These are phyloP conservation scores for Sequoia sempervirens DNA, from an alignment of 75 land plant genomes.

Conservation along the genomic window DNA sequence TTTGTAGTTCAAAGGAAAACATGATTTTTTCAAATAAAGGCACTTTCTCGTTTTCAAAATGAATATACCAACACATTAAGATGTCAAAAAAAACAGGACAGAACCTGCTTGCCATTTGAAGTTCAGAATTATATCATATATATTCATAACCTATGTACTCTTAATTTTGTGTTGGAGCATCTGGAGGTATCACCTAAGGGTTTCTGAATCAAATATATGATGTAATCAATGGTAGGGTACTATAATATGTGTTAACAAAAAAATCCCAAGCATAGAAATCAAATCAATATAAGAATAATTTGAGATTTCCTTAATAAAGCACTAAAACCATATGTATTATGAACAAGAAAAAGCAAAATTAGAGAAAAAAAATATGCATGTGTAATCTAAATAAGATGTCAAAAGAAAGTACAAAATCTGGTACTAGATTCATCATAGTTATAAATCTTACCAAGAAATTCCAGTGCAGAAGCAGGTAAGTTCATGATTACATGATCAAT, in stretches of 20 bases:
- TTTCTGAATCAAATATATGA: neutral
- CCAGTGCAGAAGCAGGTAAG: slow-evolving; percentile 92
- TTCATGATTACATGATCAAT: slow-evolving; percentile 97
- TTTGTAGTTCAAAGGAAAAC: too few relatives aligned
- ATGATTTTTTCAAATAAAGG: too few relatives aligned
- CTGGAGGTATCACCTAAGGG: neutral
- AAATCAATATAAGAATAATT: neutral
- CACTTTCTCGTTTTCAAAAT: too few relatives aligned
- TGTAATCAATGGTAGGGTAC: neutral
- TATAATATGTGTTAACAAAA: neutral
- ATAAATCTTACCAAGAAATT: slow-evolving; percentile 69
- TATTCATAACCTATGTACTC: neutral
- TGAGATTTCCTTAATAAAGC: neutral
- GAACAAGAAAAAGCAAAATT: neutral
- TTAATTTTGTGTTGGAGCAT: neutral
- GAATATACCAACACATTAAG: neutral
- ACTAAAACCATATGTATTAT: neutral
- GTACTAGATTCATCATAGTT: neutral
- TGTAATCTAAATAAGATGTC: neutral
- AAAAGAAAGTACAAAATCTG: neutral
- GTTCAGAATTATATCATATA: neutral
- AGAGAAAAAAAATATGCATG: neutral
- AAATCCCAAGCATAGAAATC: neutral
- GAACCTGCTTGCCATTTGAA: neutral
- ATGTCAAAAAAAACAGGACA: neutral